Evolutionary conservation across 129 eudicot species (phyloP).

Genomic region (Logfia minima): DNA sequence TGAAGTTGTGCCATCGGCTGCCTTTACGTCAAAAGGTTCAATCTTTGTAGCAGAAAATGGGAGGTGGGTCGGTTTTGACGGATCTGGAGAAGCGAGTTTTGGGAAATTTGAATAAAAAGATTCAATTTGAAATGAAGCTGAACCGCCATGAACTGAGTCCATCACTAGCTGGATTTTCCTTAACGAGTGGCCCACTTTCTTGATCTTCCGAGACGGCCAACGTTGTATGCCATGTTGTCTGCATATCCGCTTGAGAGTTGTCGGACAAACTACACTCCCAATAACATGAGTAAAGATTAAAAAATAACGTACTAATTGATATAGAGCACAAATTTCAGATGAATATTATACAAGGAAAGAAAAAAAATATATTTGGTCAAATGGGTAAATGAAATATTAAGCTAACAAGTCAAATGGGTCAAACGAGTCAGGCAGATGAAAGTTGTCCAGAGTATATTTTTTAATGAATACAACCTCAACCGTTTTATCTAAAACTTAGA

Average conservation of each 20-base stretch:
- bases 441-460: background rate
- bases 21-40: conserved; percentile 19
- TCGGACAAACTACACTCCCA: conserved; percentile 79
- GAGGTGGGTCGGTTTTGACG: conserved; percentile 30
- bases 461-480: background rate
- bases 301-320: background rate
- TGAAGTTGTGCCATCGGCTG: conserved; percentile 48
- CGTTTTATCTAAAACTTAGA: background rate
- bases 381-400: too few species aligned
- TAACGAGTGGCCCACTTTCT: conserved; percentile 94
- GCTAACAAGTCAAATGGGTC: background rate
- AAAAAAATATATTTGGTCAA: background rate
- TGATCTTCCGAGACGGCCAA: conserved; percentile 98
- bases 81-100: conserved; percentile 65
- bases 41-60: conserved; percentile 47
- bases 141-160: conserved; percentile 85
- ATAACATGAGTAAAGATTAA: conserved; percentile 1
- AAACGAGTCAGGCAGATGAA: background rate
- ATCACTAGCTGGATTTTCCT: conserved; percentile 82
- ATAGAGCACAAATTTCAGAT: background rate
- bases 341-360: background rate
- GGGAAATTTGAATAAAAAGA: conserved; percentile 86
- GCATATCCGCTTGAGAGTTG: conserved; percentile 93
- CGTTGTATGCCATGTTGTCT: conserved; percentile 90
- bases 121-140: conserved; percentile 65